Base-by-base conservation (phyloP, 805 yeast species). In the Candida pini region DNA sequence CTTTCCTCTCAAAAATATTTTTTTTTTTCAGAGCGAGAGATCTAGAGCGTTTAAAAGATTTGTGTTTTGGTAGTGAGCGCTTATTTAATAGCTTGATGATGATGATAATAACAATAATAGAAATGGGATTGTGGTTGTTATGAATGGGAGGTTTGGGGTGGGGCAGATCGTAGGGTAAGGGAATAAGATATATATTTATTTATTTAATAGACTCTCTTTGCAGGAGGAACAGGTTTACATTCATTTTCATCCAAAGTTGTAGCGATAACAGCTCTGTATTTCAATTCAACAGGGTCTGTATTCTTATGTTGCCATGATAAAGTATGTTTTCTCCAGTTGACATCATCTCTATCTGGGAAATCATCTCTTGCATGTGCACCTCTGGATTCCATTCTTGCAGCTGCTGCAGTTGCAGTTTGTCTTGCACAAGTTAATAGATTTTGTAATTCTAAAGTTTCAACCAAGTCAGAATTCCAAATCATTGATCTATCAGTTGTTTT, bases 351-450 rank as follows among this genome's bases (percentile, higher is more conserved):
- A 44, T 78, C 80, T 56, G 95, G 97, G 70, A 66, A 89, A 64
- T 90, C 98, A 66, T 90, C 98, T 73, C 97, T 83, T 40, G 98
- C 97, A 60, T 90, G 98, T 32, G 98, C 97, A 70, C 98, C 98
- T 73, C 98, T 86, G 25, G 97, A 88, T 70, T 90, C 98, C 56
- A 73, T 81, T 74, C 98, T 86, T 38, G 87, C 94, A 44, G 92
- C 88, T 34, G 98, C 98, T 44, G 95, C 76, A 47, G 68, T 69
- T 22, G 97, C 97, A 34, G 97, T 89, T 73, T 92, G 98, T 45
- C 81, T 78, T 43, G 97, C 97, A 73, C 97, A 87, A 33, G 97
- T 89, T 62, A 90, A 74, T 73, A 90, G 75, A 80, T 90, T 90
- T 66, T 89, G 96, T 61, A 90, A 73, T 67, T 90, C 98, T 53